Evolutionary conservation across 2,329 filamentous ascomycete species (phyloP).

Genomic region (Proliferodiscus dingleyae): DNA sequence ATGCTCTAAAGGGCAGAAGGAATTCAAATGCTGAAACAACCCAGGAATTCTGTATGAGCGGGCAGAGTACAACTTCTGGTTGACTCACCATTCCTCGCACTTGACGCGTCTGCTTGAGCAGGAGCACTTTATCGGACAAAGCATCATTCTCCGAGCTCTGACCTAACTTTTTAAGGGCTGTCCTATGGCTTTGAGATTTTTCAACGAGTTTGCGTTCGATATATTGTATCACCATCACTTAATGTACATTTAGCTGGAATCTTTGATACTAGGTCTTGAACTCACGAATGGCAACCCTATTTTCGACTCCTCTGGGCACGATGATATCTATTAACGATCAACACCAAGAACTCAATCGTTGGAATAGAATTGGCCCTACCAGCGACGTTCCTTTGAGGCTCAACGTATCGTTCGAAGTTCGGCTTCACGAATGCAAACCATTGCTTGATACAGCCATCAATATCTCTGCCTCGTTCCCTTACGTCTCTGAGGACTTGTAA

Average conservation of each 20-base stretch:
- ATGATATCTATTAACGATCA: constrained; percentile 66
- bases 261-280: constrained; percentile 10
- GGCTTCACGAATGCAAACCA: constrained; percentile 97
- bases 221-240: constrained; percentile 89
- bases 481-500: constrained; percentile 69
- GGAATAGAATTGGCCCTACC: constrained; percentile 43
- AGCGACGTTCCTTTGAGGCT: constrained; percentile 83
- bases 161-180: constrained; percentile 72
- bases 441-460: constrained; percentile 95
- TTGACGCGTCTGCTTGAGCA: constrained; percentile 74
- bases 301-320: constrained; percentile 90
- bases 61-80: neutral
- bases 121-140: constrained; percentile 67
- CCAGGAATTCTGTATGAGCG: too few relatives aligned
- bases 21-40: neutral
- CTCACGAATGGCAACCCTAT: constrained; percentile 80
- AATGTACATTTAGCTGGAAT: constrained; percentile 6
- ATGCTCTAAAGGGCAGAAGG: neutral
- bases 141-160: constrained; percentile 65
- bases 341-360: neutral
- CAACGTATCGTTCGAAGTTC: constrained; percentile 90
- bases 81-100: constrained; percentile 62
- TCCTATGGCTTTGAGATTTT: constrained; percentile 79
- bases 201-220: constrained; percentile 81
- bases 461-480: constrained; percentile 79